A percentile compares a stretch with the other conserved stretches of the same genome.
These are phyloP conservation scores for Termitomyces sp. DNA, from an alignment of 1,284 basidiomycete species.

Conservation along the genomic window DNA sequence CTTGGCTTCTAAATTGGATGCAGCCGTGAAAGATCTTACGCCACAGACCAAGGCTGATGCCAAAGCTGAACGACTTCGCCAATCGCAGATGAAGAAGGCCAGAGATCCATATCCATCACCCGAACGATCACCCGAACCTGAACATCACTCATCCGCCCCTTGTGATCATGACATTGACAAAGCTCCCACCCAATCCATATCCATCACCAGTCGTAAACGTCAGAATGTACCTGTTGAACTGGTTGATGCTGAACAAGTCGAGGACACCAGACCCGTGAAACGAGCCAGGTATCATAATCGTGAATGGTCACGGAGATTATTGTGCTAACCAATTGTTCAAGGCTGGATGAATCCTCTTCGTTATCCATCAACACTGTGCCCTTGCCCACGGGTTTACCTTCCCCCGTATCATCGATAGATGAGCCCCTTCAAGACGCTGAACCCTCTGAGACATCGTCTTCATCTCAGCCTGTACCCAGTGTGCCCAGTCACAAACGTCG, in stretches of 20 bases:
- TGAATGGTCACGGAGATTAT: background rate
- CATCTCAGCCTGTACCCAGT: background rate
- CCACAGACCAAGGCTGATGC: conserved; percentile 16
- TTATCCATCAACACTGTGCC: background rate
- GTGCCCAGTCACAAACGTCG: conserved; percentile 25
- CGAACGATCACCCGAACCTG: conserved; percentile 16
- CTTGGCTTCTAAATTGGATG: conserved; percentile 25
- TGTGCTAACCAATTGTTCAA: background rate
- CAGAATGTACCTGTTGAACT: background rate
- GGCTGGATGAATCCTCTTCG: background rate
- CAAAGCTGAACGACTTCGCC: conserved; percentile 6
- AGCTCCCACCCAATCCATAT: conserved; percentile 3
- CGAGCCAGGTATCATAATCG: conserved; percentile 18
- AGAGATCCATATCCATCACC: conserved; percentile 17
- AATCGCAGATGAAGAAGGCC: conserved; percentile 3
- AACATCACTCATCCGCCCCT: background rate
- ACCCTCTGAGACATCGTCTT: background rate
- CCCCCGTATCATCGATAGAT: conserved; percentile 5
- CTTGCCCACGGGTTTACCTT: conserved; percentile 7
- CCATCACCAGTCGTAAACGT: conserved; percentile 5
- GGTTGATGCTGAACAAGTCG: too few relatives aligned
- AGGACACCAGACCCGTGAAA: background rate
- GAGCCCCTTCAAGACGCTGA: conserved; percentile 1
- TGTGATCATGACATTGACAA: conserved; percentile 12
- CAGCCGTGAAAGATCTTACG: conserved; percentile 24